Evolutionary conservation across 2,329 filamentous ascomycete species (phyloP).

Genomic region (Penicillium fuscoglaucum): DNA sequence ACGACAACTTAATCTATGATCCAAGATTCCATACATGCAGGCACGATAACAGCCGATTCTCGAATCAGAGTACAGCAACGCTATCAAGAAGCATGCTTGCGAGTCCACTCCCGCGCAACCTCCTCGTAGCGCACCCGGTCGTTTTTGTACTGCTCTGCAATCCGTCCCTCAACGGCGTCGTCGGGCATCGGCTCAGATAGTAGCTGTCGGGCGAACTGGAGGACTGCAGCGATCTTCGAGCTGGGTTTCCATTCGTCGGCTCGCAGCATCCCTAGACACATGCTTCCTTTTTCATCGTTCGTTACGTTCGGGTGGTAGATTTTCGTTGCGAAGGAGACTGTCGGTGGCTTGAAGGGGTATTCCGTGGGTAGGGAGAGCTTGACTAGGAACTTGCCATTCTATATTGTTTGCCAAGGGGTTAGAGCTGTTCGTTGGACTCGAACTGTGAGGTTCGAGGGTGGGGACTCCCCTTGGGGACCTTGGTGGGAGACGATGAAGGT

Average conservation of each 20-base stretch:
- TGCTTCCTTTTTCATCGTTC: conserved; percentile 79
- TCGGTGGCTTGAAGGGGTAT: conserved; percentile 88
- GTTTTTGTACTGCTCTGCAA: conserved; percentile 78
- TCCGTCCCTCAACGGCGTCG: conserved; percentile 81
- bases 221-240: conserved; percentile 71
- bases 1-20: neutral
- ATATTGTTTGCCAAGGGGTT: conserved; percentile 11
- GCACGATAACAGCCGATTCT: neutral
- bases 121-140: conserved; percentile 70
- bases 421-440: conserved; percentile 1
- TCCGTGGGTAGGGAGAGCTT: conserved; percentile 71
- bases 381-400: conserved; percentile 74
- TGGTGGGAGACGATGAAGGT: neutral
- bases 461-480: neutral
- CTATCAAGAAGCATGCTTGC: conserved; percentile 64
- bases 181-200: conserved; percentile 81
- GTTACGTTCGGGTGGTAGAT: conserved; percentile 96
- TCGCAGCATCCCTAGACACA: conserved; percentile 83
- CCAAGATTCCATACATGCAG: neutral
- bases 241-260: conserved; percentile 90
- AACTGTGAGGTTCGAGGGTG: neutral
- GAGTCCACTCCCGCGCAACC: conserved; percentile 71
- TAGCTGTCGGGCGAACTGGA: conserved; percentile 73
- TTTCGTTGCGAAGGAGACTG: conserved; percentile 78
- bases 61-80: conserved; percentile 6